Evolutionary conservation across 2,329 filamentous ascomycete genomes (phyloP), one percentile per base, ranked within the genome.

Genomic region (Colletotrichum orchidophilum): DNA sequence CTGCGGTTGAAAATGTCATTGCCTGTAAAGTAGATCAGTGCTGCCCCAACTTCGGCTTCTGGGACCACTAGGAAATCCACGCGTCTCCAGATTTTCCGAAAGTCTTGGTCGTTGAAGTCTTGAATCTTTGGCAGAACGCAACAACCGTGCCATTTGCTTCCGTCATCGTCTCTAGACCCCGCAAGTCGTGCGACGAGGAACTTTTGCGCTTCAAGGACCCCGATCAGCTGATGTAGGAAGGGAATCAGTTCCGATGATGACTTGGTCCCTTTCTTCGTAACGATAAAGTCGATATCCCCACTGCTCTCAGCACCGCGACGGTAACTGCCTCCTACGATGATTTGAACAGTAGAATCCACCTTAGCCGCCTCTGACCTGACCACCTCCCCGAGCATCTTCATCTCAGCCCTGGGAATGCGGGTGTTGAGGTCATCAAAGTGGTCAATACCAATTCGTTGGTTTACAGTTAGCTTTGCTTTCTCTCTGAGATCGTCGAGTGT

Each of bases 1-100:
- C 94, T 97, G 18, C 95, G 87, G 80, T 98, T 98, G 83, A 98
- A 98, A 39, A 97, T 92, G 78, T 97, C 95, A 75, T 98, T 96
- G 1, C 96, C 96, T 0, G 96, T 98, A 77, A 98, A 98, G 78
- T 98, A 98, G n/a, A 98, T 88, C 72, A 98, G 79, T 0, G 95
- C 95, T 0, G 94, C 95, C 1, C 96, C 96, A 61, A 94, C 86
- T 80, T 97, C 92, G 2, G 88, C 85, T 75, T 91, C 91, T 0
- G 95, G 95, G 1, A 97, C 95, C 4, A 97, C 87, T 1, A 98
- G 84, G 24, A 98, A 88, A 78, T 98, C 95, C 72, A 98, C 92
- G 2, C 95, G 89, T 9, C 95, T 88, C 95, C 94, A 97, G 1
- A 88, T 79, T 0, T 84, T 83, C 4, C 77, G 78, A 61, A 82